Percentiles rank a stretch among this genome's conserved stretches.
These are phyloP conservation scores for Diplotaxis tenuifolia DNA, from an alignment of 345 rosid genomes.

Conservation along the genomic window DNA sequence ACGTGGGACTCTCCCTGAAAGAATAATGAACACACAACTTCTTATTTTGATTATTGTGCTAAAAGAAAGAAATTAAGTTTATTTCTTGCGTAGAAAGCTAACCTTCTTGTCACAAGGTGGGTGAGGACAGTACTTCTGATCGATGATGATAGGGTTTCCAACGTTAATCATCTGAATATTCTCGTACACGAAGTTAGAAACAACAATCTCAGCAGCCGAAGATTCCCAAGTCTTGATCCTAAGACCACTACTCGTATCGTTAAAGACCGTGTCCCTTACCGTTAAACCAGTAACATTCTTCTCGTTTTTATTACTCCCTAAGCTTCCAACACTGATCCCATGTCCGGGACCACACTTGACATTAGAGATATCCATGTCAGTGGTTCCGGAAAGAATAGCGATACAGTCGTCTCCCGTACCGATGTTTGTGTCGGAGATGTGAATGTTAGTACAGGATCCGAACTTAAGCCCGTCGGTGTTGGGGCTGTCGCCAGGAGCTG, in stretches of 20 bases:
- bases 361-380: too few species aligned
- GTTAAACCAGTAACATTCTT: too few species aligned
- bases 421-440: too few species aligned
- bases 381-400: too few species aligned
- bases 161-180: constrained; percentile 33
- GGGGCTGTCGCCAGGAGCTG: too few species aligned
- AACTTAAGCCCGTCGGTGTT: too few species aligned
- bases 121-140: constrained; percentile 24
- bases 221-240: constrained; percentile 34
- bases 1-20: constrained; percentile 40
- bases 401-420: too few species aligned
- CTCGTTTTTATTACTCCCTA: too few species aligned
- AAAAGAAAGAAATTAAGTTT: not conserved
- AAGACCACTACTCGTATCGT: constrained; percentile 15
- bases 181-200: constrained; percentile 20
- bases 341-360: too few species aligned
- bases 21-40: not conserved
- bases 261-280: too few species aligned
- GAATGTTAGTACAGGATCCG: too few species aligned
- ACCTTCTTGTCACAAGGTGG: constrained; percentile 19
- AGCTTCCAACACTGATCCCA: too few species aligned
- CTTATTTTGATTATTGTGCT: not conserved
- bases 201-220: constrained; percentile 17
- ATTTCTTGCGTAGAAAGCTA: not conserved
- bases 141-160: constrained; percentile 21